Evolutionary conservation across 805 yeast genomes (phyloP).

Genomic region (Henningerozyma blattae): DNA sequence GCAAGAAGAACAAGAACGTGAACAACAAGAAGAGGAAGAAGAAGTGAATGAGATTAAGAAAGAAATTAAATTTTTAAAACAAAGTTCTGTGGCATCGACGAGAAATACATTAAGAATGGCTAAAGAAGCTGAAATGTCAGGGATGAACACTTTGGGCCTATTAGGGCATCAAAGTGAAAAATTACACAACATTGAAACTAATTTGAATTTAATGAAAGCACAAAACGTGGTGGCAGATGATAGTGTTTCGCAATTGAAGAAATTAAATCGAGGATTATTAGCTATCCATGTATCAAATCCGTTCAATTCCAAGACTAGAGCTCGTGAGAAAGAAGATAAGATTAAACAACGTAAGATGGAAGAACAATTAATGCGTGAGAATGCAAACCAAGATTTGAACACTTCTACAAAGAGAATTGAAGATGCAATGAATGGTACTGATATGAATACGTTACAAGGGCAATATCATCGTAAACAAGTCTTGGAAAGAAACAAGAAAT

Average conservation of each 20-base stretch:
- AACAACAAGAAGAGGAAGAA: conserved; percentile 57
- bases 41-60: conserved; percentile 80
- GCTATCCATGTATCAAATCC: conserved; percentile 78
- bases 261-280: conserved; percentile 70
- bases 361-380: conserved; percentile 51
- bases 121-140: conserved; percentile 59
- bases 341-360: conserved; percentile 49
- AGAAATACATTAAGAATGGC: conserved; percentile 69
- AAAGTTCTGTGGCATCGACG: conserved; percentile 75
- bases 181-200: conserved; percentile 67
- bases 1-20: conserved; percentile 26
- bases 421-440: conserved; percentile 40
- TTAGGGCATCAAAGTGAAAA: conserved; percentile 90
- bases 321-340: conserved; percentile 60
- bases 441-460: conserved; percentile 22
- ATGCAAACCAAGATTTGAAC: conserved; percentile 45
- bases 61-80: conserved; percentile 72
- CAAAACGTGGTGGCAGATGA: conserved; percentile 76
- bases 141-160: conserved; percentile 77
- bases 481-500: conserved; percentile 45
- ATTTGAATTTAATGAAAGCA: conserved; percentile 62
- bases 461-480: conserved; percentile 28
- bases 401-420: conserved; percentile 60
- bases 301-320: conserved; percentile 69
- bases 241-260: conserved; percentile 66